phyloP scores from a whole-genome alignment of 2,329 filamentous ascomycete genomes.

The Neodidymelliopsis sp. region DNA sequence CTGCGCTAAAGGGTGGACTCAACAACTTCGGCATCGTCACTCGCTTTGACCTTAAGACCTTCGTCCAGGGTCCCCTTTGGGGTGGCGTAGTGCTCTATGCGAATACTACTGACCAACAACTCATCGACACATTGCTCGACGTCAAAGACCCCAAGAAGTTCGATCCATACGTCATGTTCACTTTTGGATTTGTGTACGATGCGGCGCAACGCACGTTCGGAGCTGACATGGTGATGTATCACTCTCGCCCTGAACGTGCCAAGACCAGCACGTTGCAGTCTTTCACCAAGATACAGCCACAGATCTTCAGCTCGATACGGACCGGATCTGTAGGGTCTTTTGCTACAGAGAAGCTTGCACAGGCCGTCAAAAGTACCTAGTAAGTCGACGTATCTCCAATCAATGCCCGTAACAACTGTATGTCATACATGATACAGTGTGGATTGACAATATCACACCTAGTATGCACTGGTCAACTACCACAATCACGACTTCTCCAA shows the following conservation, averaged over 20 bases:
- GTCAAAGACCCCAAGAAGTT: slow-evolving; percentile 25
- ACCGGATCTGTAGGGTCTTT: slow-evolving; percentile 25
- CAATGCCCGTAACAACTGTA: too few relatives aligned
- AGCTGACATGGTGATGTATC: slow-evolving; percentile 1
- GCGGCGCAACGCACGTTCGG: background rate
- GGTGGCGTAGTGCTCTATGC: slow-evolving; percentile 25
- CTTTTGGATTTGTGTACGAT: slow-evolving; percentile 12
- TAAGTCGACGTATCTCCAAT: too few relatives aligned
- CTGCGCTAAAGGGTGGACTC: slow-evolving; percentile 50
- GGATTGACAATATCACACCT: background rate
- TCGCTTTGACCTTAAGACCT: slow-evolving; percentile 16
- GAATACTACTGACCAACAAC: slow-evolving; percentile 1
- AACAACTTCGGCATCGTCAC: slow-evolving; percentile 44
- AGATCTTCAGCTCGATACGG: slow-evolving; percentile 30
- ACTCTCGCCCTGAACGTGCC: background rate
- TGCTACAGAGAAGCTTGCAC: background rate
- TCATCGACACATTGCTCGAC: slow-evolving; percentile 8
- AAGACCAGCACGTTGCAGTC: background rate
- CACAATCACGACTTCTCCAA: background rate
- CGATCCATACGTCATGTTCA: slow-evolving; percentile 29
- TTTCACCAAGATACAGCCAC: slow-evolving; percentile 10
- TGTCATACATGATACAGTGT: too few relatives aligned
- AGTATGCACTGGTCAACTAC: background rate
- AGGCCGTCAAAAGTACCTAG: background rate
- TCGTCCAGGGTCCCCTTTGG: slow-evolving; percentile 26